Evolutionary conservation across 306 rosid species (phyloP).

Genomic region (Morella rubra): DNA sequence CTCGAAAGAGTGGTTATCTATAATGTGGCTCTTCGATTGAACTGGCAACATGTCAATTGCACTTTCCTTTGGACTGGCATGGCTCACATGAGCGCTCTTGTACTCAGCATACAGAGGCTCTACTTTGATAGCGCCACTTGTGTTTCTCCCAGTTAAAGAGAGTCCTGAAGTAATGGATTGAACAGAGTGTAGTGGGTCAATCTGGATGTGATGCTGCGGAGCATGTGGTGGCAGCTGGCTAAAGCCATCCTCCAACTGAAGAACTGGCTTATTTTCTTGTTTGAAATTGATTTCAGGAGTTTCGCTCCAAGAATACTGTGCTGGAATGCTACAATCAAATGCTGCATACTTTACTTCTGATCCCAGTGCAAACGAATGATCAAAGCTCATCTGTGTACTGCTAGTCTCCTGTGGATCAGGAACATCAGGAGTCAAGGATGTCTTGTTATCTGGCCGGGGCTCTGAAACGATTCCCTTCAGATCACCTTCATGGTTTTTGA

Average conservation of each 20-base stretch:
- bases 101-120: slow-evolving; percentile 49
- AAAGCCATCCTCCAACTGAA: slow-evolving; percentile 48
- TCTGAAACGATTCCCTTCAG: slow-evolving; percentile 48
- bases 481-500: slow-evolving; percentile 45
- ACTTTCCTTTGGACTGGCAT: slow-evolving; percentile 41
- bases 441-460: slow-evolving; percentile 42
- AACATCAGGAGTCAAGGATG: slow-evolving; percentile 32
- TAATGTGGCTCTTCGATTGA: slow-evolving; percentile 41
- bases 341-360: slow-evolving; percentile 51
- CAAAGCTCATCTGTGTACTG: slow-evolving; percentile 34
- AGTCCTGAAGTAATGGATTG: slow-evolving; percentile 53
- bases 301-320: slow-evolving; percentile 52
- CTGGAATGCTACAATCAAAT: slow-evolving; percentile 46
- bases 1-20: slow-evolving; percentile 47
- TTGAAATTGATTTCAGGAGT: slow-evolving; percentile 40
- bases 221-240: slow-evolving; percentile 49
- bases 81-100: slow-evolving; percentile 37
- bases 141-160: slow-evolving; percentile 35
- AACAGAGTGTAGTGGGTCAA: slow-evolving; percentile 46
- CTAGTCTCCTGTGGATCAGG: slow-evolving; percentile 39
- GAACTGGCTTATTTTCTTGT: slow-evolving; percentile 46
- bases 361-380: slow-evolving; percentile 46
- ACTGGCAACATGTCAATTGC: slow-evolving; percentile 47
- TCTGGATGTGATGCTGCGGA: slow-evolving; percentile 40
- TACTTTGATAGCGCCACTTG: slow-evolving; percentile 39